Evolutionary conservation across 1,284 basidiomycete genomes (phyloP).

Genomic region (Tilletiopsis washingtonensis): DNA sequence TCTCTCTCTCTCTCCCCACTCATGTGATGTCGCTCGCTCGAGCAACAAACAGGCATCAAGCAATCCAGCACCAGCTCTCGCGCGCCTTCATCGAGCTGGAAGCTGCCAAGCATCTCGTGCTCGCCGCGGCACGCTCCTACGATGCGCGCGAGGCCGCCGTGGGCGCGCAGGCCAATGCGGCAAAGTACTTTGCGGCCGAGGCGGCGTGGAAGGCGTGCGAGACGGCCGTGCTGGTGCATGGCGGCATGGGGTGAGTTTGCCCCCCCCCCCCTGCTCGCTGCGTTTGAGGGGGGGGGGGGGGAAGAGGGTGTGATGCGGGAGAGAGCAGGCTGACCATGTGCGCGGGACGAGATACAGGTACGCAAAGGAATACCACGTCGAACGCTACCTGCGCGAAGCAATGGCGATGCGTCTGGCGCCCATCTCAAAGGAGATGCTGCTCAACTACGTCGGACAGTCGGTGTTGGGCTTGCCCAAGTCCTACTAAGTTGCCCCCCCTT

Average conservation of each 20-base stretch:
- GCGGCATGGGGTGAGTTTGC: conserved; percentile 44
- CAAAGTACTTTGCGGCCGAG: conserved; percentile 45
- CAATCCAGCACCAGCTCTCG: conserved; percentile 44
- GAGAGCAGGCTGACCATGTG: too few species aligned
- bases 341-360: too few species aligned
- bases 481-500: conserved; percentile 10
- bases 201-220: conserved; percentile 38
- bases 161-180: conserved; percentile 45
- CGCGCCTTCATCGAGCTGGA: conserved; percentile 42
- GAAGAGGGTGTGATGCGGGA: too few species aligned
- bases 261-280: too few species aligned
- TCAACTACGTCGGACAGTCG: conserved; percentile 30
- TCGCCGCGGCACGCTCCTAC: conserved; percentile 40
- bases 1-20: too few species aligned
- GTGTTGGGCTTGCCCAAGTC: conserved; percentile 31
- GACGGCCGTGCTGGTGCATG: conserved; percentile 33
- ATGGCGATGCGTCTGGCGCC: conserved; percentile 43
- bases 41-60: too few species aligned
- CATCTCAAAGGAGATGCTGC: conserved; percentile 42
- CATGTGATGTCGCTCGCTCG: too few species aligned
- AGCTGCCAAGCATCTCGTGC: conserved; percentile 39
- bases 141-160: conserved; percentile 25
- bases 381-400: conserved; percentile 34
- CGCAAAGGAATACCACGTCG: conserved; percentile 38
- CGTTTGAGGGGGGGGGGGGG: too few species aligned